These are phyloP conservation scores for Colletotrichum melonis DNA, from an alignment of 2,329 filamentous ascomycete species.

Conservation along the genomic window DNA sequence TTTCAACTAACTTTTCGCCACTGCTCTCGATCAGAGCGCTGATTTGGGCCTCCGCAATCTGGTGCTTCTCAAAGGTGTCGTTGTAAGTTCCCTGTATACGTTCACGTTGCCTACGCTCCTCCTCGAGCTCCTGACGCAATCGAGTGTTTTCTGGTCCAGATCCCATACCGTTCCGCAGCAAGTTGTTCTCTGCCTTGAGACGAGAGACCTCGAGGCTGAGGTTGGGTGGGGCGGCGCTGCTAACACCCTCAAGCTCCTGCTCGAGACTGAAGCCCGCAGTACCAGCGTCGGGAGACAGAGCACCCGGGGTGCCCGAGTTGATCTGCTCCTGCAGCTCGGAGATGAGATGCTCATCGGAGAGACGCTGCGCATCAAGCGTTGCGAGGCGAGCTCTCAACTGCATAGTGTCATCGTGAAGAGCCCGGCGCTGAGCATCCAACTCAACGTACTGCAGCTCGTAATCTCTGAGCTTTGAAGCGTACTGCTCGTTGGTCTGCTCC, in stretches of 20 bases:
- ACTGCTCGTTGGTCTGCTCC: slow-evolving; percentile 46
- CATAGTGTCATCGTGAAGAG: slow-evolving; percentile 58
- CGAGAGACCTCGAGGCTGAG: slow-evolving; percentile 66
- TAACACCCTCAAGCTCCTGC: slow-evolving; percentile 67
- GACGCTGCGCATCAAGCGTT: slow-evolving; percentile 54
- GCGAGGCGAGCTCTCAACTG: slow-evolving; percentile 52
- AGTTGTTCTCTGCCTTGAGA: slow-evolving; percentile 70
- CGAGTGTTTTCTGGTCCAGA: slow-evolving; percentile 65
- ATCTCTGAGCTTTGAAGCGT: slow-evolving; percentile 44
- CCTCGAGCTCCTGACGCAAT: slow-evolving; percentile 67
- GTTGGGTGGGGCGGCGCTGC: slow-evolving; percentile 51
- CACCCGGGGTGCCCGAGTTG: slow-evolving; percentile 45
- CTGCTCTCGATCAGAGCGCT: slow-evolving; percentile 62
- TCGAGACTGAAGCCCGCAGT: slow-evolving; percentile 62
- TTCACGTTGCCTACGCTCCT: slow-evolving; percentile 61
- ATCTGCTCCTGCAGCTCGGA: slow-evolving; percentile 71
- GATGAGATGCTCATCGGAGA: slow-evolving; percentile 64
- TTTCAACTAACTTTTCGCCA: slow-evolving; percentile 64
- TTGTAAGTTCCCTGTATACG: slow-evolving; percentile 66
- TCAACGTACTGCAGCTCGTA: slow-evolving; percentile 52
- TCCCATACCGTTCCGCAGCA: slow-evolving; percentile 66
- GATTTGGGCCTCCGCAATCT: slow-evolving; percentile 68
- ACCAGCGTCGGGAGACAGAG: slow-evolving; percentile 29
- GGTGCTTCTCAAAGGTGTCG: slow-evolving; percentile 68
- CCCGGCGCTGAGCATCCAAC: slow-evolving; percentile 53